Evolutionary conservation across 192 early-diverging fungal genomes (phyloP), one percentile per base, ranked within the genome.

Genomic region (Backusella westeae): DNA sequence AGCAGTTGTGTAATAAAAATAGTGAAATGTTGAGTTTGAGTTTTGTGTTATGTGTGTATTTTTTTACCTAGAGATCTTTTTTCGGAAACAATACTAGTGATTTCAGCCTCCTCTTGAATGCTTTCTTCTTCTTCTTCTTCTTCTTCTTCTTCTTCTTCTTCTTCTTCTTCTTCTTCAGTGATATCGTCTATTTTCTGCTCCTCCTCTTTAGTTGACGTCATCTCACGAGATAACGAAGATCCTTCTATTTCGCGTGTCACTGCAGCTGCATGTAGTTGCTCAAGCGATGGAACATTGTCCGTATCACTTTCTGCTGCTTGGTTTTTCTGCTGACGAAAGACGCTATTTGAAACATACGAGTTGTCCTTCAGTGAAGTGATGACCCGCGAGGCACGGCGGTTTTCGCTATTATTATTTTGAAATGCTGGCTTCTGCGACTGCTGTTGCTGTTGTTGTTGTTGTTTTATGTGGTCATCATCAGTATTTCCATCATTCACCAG

Each of bases 281-380:
- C 70, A 12, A 71, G 39, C 8, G 70, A 46, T 46, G 70, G 70
- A 6, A 71, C 70, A 2, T 2, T 42, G 7, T 44, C 41, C 0
- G 53, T 34, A 39, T 74, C 72, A 38, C 26, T 29, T 63, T 14
- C n/a, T 63, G 36, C n/a, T 10, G 46, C 6, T 19, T 49, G 46
- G 6, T 14, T 21, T 32, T 44, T 36, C 2, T 35, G 32, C 41
- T 75, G 74, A 32, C 75, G 75, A 44, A 77, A 77, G 21, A 77
- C 53, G 46, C 75, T 77, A 8, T 69, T 59, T 21, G 75, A 71
- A 15, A 77, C 75, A 71, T 41, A 71, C 6, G 75, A 77, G 34
- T 46, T 77, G 5, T 71, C 68, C 32, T 77, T 69, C 0, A 77
- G 17, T 3, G 75, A 77, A 35, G 39, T 59, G 26, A 77, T 77